A percentile compares a stretch with the other conserved stretches of the same genome.
phyloP scores from a whole-genome alignment of 1,139 yeast species.

The Pichia sp. region DNA sequence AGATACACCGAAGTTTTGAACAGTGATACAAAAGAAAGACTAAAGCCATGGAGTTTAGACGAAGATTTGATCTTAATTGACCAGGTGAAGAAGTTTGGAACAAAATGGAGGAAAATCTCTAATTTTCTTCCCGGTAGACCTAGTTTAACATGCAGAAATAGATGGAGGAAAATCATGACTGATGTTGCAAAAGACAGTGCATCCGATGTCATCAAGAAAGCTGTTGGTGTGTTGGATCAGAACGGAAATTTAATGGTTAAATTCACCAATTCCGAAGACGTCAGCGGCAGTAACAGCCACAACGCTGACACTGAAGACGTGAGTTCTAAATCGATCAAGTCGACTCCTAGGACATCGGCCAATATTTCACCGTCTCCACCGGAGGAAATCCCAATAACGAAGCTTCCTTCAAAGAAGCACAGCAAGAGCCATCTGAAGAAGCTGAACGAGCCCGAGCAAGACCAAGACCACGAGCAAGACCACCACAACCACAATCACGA shows the following conservation, averaged over 20 bases:
- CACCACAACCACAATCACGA: not conserved
- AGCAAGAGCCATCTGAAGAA: not conserved
- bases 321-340: not conserved
- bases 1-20: slow-evolving; percentile 84
- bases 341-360: not conserved
- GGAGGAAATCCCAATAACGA: not conserved
- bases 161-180: slow-evolving; percentile 85
- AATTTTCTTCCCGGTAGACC: slow-evolving; percentile 70
- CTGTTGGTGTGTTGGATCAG: slow-evolving; percentile 27
- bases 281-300: not conserved
- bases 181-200: slow-evolving; percentile 62
- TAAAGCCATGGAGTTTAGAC: slow-evolving; percentile 70
- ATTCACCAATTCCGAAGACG: slow-evolving; percentile 1
- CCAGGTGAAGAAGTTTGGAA: slow-evolving; percentile 67
- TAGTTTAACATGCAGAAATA: slow-evolving; percentile 79
- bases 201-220: slow-evolving; percentile 27
- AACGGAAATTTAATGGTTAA: slow-evolving; percentile 13
- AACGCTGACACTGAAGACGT: not conserved
- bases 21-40: slow-evolving; percentile 69
- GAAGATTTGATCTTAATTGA: slow-evolving; percentile 66
- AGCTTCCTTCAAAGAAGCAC: not conserved
- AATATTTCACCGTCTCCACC: not conserved
- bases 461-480: not conserved
- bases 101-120: slow-evolving; percentile 85
- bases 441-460: not conserved